Base-by-base conservation (phyloP, 305 asterid genomes). In the Fraxinus latifolia region DNA sequence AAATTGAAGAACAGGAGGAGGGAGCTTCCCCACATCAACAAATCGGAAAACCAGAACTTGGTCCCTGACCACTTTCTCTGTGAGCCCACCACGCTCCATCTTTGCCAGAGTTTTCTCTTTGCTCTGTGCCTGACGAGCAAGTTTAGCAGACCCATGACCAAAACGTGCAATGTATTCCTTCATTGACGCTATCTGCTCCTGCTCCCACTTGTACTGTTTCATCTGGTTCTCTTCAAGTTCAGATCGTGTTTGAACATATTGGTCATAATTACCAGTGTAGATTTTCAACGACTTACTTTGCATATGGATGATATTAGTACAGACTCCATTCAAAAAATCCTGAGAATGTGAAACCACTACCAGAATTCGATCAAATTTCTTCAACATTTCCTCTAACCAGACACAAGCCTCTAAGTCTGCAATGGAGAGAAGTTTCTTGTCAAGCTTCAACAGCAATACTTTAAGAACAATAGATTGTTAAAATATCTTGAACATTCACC, bases 111-210 rank as follows among this genome's bases (percentile, higher is more conserved):
- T 96, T 79, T 96, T 96, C 74, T 96, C 99, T 83, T 96, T 96
- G 82, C 99, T 96, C 91, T 96, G 99, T 68, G 99, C 99, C 83
- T 96, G 99, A 82, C 99, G 99, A 36, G 99, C 99, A 14, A 96
- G 95, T 84, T 96, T 96, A 65, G 99, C 99, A 9, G 99, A 96
- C 15, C 99, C 99, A 6, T 96, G 98, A 19, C 99, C 99, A 78
- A 96, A 96, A 0, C 99, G 98, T 65, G 99, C 99, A 71, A 96
- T 96, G 92, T 96, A 96, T 74, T 96, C 99, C 90, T 96, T 96
- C 99, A 96, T 96, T 0, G 87, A 80, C 15, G 99, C 71, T 83
- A 96, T 96, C 91, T 96, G 99, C 86, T 96, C 99, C 86, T 94
- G 99, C 91, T 96, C 98, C 99, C 99, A 96, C 85, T 91, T 94